Percentiles rank a stretch among this genome's conserved stretches.
Conservation (phyloP, 1,139 yeast genomes). For the Kodamaea plutei region DNA sequence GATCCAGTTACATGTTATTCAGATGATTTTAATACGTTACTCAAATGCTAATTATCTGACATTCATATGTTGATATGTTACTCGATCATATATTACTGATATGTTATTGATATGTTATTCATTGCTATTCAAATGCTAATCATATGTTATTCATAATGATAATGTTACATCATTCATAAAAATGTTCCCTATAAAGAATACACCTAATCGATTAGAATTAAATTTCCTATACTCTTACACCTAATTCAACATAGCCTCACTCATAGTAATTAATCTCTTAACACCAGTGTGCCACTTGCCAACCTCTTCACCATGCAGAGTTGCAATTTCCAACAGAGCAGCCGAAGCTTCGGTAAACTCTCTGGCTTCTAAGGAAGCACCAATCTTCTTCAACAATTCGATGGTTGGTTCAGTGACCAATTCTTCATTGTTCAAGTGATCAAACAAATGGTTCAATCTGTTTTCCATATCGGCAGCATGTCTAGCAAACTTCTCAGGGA, state of each 20-base stretch:
- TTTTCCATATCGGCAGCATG: slow-evolving; percentile 82
- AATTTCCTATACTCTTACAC: too few species aligned
- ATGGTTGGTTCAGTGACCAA: slow-evolving; percentile 57
- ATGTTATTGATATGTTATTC: too few species aligned
- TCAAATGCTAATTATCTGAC: too few species aligned
- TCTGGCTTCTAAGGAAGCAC: slow-evolving; percentile 46
- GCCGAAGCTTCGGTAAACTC: slow-evolving; percentile 61
- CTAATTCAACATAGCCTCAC: slow-evolving; percentile 37
- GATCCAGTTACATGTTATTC: too few species aligned
- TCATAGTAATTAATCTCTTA: slow-evolving; percentile 80
- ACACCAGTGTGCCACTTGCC: slow-evolving; percentile 95
- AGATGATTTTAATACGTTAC: too few species aligned
- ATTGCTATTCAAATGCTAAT: too few species aligned
- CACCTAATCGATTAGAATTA: too few species aligned
- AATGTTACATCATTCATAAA: too few species aligned
- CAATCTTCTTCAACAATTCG: slow-evolving; percentile 48
- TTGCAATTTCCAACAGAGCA: slow-evolving; percentile 56
- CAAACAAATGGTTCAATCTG: slow-evolving; percentile 72
- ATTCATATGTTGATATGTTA: too few species aligned
- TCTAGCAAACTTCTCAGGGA: slow-evolving; percentile 70
- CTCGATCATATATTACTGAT: too few species aligned
- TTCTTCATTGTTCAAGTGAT: slow-evolving; percentile 75
- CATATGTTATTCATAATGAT: too few species aligned
- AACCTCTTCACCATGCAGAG: slow-evolving; percentile 67
- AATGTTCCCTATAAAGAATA: too few species aligned